phyloP scores from a whole-genome alignment of 1,284 basidiomycete genomes.

The Lentinula novae-zelandiae region DNA sequence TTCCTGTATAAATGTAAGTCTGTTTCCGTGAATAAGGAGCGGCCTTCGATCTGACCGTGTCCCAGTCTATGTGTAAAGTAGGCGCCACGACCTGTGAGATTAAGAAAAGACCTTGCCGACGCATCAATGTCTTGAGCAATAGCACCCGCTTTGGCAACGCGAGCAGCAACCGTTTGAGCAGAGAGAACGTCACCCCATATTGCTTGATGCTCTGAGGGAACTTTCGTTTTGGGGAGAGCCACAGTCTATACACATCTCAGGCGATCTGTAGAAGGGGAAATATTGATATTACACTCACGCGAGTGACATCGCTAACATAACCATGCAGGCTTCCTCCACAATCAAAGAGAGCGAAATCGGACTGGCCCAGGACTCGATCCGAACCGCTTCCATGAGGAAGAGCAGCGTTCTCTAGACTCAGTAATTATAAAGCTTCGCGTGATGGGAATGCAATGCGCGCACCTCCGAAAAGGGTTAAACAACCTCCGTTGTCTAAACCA shows the following conservation, averaged over 20 bases:
- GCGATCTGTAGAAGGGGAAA: neutral
- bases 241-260: constrained; percentile 51
- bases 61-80: constrained; percentile 84
- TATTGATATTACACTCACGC: constrained; percentile 43
- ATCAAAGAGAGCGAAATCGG: constrained; percentile 80
- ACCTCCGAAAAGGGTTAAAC: constrained; percentile 79
- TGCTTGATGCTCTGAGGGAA: constrained; percentile 49
- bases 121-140: constrained; percentile 59
- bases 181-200: constrained; percentile 68
- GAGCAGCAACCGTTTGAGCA: constrained; percentile 61
- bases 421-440: too few species aligned
- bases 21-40: neutral
- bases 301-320: constrained; percentile 75
- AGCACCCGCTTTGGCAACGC: constrained; percentile 43
- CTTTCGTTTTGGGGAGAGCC: constrained; percentile 53
- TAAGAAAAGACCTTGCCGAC: constrained; percentile 58
- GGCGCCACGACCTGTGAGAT: constrained; percentile 40
- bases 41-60: constrained; percentile 46
- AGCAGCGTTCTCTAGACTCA: constrained; percentile 70
- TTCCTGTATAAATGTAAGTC: constrained; percentile 44
- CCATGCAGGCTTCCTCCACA: constrained; percentile 68
- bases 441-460: neutral
- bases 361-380: constrained; percentile 50
- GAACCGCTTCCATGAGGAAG: constrained; percentile 80
- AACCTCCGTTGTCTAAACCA: constrained; percentile 56